Evolutionary conservation across 352 stramenopile species (phyloP).

Genomic region (Achlya hypogyna): DNA sequence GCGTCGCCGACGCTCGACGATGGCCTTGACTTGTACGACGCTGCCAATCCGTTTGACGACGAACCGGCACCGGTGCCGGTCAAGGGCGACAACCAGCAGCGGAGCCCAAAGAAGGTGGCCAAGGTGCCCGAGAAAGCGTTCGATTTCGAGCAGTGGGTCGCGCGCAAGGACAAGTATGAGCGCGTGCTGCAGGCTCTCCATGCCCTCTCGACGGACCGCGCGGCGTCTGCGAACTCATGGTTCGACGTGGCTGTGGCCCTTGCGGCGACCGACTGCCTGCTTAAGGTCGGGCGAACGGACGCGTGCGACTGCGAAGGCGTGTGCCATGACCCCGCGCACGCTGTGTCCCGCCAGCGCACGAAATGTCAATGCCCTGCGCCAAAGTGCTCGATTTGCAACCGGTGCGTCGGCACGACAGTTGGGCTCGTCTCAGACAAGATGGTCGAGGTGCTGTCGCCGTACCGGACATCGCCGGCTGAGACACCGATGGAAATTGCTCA

Average conservation of each 20-base stretch:
- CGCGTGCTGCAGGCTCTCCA: slow-evolving; percentile 48
- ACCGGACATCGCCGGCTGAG: slow-evolving; percentile 26
- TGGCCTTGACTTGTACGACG: slow-evolving; percentile 3
- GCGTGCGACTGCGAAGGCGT: slow-evolving; percentile 59
- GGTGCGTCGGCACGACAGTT: slow-evolving; percentile 45
- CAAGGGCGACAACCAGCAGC: not conserved
- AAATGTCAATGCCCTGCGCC: slow-evolving; percentile 68
- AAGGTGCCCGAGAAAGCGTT: slow-evolving; percentile 23
- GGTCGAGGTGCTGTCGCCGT: slow-evolving; percentile 41
- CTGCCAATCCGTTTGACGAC: slow-evolving; percentile 11
- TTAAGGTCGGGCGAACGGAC: slow-evolving; percentile 64
- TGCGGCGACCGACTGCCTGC: slow-evolving; percentile 61
- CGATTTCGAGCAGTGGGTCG: slow-evolving; percentile 78
- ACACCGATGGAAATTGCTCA: slow-evolving; percentile 39
- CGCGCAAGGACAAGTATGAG: slow-evolving; percentile 82
- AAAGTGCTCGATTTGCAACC: slow-evolving; percentile 69
- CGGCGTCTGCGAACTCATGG: slow-evolving; percentile 47
- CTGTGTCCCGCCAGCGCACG: slow-evolving; percentile 60
- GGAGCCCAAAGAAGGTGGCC: not conserved
- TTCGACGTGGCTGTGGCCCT: slow-evolving; percentile 64
- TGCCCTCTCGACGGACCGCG: slow-evolving; percentile 57
- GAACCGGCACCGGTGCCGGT: not conserved
- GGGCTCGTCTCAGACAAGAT: slow-evolving; percentile 58
- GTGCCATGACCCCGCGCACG: slow-evolving; percentile 49
- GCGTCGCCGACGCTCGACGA: not conserved